Percentiles rank a stretch among this genome's conserved stretches.
phyloP scores from a whole-genome alignment of 2,329 filamentous ascomycete species.

The Colletotrichum brevisporum region DNA sequence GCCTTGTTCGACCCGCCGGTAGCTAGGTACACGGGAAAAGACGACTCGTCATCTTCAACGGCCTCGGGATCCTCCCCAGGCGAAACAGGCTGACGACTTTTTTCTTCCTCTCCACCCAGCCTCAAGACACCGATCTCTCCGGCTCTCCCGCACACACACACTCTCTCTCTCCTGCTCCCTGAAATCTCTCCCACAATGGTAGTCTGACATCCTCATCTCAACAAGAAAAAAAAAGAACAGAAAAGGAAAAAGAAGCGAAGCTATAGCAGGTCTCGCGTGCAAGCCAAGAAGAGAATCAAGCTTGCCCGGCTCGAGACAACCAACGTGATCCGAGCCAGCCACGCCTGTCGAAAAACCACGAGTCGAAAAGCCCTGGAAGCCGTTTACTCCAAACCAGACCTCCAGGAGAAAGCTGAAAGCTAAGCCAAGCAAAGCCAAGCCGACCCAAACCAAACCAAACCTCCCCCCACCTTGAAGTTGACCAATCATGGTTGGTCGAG shows the following conservation, averaged over 20 bases:
- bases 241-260: slow-evolving; percentile 30
- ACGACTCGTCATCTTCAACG: slow-evolving; percentile 5
- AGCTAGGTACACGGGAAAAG: slow-evolving; percentile 19
- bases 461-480: slow-evolving; percentile 17
- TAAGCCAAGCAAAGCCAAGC: slow-evolving; percentile 6
- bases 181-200: slow-evolving; percentile 28
- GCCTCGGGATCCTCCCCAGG: neutral
- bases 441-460: slow-evolving; percentile 12
- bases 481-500: slow-evolving; percentile 5
- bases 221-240: slow-evolving; percentile 19
- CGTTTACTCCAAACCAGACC: slow-evolving; percentile 35
- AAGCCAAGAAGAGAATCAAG: slow-evolving; percentile 31
- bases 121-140: slow-evolving; percentile 6
- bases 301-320: slow-evolving; percentile 18
- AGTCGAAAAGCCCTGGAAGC: slow-evolving; percentile 19
- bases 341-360: slow-evolving; percentile 14
- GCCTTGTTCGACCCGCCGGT: slow-evolving; percentile 11
- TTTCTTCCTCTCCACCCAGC: neutral
- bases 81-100: neutral
- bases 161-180: neutral
- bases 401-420: slow-evolving; percentile 8
- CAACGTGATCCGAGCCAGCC: slow-evolving; percentile 14
- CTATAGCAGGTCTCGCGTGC: slow-evolving; percentile 32
- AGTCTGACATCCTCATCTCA: slow-evolving; percentile 33
- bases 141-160: neutral